Evolutionary conservation across 2,329 filamentous ascomycete species (phyloP).

Genomic region (Trichoderma sp.): DNA sequence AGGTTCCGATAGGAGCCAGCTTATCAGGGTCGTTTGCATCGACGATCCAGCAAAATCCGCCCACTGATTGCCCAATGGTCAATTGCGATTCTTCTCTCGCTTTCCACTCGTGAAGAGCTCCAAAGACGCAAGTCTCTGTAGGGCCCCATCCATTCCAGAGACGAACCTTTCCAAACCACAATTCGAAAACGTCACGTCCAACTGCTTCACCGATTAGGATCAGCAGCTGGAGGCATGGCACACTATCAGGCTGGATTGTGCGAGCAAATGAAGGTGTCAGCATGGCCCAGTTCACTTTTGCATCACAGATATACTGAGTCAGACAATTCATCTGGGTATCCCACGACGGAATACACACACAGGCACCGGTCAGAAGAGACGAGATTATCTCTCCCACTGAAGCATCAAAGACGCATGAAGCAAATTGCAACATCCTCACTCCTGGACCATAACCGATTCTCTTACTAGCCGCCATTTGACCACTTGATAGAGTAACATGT

Average conservation of each 20-base stretch:
- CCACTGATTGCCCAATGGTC: slow-evolving; percentile 10
- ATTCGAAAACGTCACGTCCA: slow-evolving; percentile 2
- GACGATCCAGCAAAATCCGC: slow-evolving; percentile 27
- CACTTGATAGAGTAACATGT: slow-evolving; percentile 24
- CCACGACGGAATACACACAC: slow-evolving; percentile 23
- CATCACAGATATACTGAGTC: background rate
- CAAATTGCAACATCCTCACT: slow-evolving; percentile 25
- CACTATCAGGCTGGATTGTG: slow-evolving; percentile 2
- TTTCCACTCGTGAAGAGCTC: slow-evolving; percentile 17
- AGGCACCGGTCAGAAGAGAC: slow-evolving; percentile 16
- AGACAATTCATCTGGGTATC: slow-evolving; percentile 14
- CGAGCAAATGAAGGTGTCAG: slow-evolving; percentile 16
- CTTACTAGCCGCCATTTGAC: background rate
- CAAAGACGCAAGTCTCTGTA: slow-evolving; percentile 22
- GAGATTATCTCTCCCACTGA: slow-evolving; percentile 13
- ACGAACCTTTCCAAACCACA: slow-evolving; percentile 17
- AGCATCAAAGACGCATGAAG: slow-evolving; percentile 17
- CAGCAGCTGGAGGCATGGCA: background rate
- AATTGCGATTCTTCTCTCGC: slow-evolving; percentile 1
- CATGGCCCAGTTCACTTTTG: slow-evolving; percentile 7
- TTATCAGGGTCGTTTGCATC: slow-evolving; percentile 9
- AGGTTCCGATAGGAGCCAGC: slow-evolving; percentile 17
- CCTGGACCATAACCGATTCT: background rate
- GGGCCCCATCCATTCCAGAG: slow-evolving; percentile 18
- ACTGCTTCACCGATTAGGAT: slow-evolving; percentile 14